Base-by-base conservation (phyloP, 1,139 yeast species). In the Candida mesenterica region DNA sequence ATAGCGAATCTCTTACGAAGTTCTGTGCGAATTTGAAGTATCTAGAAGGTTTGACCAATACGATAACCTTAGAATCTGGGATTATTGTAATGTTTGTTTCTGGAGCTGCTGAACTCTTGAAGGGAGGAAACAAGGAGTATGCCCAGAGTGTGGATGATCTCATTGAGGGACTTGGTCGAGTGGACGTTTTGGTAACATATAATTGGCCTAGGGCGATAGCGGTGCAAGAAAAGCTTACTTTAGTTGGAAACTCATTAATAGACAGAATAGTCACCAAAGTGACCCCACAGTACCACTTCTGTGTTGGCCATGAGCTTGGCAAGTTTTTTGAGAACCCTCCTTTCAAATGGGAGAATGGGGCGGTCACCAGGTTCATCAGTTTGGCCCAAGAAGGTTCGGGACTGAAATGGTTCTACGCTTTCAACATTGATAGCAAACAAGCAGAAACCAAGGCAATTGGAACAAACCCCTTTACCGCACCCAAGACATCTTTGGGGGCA, bases 351-450 rank as follows among this genome's bases (percentile, higher is more conserved):
- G 55, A 39, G n/a, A 50, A 62, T 19, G 61, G 57, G 0, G 46
- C 44, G 4, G 36, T 69, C 1, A 75, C 86, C 0, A 64, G 92
- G 36, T 83, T 82, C 48, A 71, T 84, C 15, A 81, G 88, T 52
- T 54, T 84, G 32, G 83, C 77, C 0, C 66, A 68, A 38, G 81
- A 73, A 50, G 83, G 80, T 0, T 61, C 74, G 8, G 72, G 71
- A 0, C 62, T 61, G 3, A 80, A 79, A 57, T 85, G 92, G 90
- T 81, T 78, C 43, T 84, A 84, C 58, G 94, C 92, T 0, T 83
- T 83, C 47, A 71, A 67, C 31, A 50, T 81, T 4, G 50, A 24
- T 5, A 26, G n/a, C 15, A 33, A 40, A 8, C 38, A 41, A 9
- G 50, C 48, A 8, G 37, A 37, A 3, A 22, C 40, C 3, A 22